phyloP scores from a whole-genome alignment of 1,139 yeast genomes.

The Lodderomyces pseudojiufengensis region DNA sequence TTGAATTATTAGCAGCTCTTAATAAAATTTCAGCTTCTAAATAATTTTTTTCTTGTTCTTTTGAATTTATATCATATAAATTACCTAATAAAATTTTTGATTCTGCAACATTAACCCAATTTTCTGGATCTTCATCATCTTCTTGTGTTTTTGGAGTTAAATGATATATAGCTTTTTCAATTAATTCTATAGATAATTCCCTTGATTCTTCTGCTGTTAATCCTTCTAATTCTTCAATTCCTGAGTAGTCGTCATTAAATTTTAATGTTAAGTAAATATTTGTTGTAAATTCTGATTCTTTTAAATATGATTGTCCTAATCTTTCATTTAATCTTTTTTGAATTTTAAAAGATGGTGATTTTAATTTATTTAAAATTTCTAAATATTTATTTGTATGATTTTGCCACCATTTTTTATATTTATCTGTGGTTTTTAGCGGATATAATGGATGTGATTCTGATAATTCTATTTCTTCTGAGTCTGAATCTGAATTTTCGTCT shows the following conservation, averaged over 20 bases:
- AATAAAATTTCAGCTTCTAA: constrained; percentile 61
- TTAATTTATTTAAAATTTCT: constrained; percentile 26
- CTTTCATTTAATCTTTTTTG: constrained; percentile 41
- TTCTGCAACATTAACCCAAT: constrained; percentile 83
- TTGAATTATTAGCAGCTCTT: constrained; percentile 66
- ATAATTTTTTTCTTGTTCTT: constrained; percentile 63
- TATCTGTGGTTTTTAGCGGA: constrained; percentile 32
- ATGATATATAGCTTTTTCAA: constrained; percentile 54
- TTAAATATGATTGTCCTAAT: constrained; percentile 59
- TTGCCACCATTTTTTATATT: constrained; percentile 55
- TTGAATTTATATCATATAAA: constrained; percentile 57
- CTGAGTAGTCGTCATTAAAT: constrained; percentile 55
- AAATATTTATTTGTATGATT: constrained; percentile 46
- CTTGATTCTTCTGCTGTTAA: constrained; percentile 43
- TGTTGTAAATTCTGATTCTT: constrained; percentile 61
- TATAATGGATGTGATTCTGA: constrained; percentile 53
- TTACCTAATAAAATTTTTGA: constrained; percentile 79
- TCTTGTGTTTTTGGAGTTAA: constrained; percentile 52
- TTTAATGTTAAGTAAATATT: constrained; percentile 51
- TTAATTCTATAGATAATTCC: constrained; percentile 45
- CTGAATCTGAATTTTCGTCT: constrained; percentile 23
- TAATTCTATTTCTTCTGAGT: constrained; percentile 32
- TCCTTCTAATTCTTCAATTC: constrained; percentile 36
- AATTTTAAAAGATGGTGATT: constrained; percentile 17
- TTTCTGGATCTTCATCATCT: constrained; percentile 70